These are phyloP conservation scores for Pichia californica DNA, from an alignment of 805 yeast genomes.

Conservation along the genomic window DNA sequence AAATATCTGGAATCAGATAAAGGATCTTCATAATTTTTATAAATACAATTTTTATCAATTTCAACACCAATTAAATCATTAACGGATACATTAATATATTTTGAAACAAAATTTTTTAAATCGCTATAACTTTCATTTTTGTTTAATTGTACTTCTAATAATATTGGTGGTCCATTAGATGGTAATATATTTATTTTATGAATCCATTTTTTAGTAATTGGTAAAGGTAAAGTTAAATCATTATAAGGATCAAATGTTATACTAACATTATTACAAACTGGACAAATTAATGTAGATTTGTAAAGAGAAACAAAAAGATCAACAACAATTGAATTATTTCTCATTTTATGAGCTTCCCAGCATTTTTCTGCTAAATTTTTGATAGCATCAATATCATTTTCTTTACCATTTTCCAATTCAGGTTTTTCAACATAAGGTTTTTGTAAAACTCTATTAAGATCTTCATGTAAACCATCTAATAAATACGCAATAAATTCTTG, in stretches of 20 bases:
- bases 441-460: conserved; percentile 69
- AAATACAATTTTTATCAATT: conserved; percentile 61
- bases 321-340: conserved; percentile 79
- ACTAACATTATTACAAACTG: conserved; percentile 70
- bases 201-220: conserved; percentile 67
- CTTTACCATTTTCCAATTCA: conserved; percentile 59
- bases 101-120: conserved; percentile 54
- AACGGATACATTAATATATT: conserved; percentile 33
- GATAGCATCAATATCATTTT: conserved; percentile 46
- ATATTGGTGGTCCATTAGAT: conserved; percentile 41
- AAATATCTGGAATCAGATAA: conserved; percentile 53
- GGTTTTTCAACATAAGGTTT: conserved; percentile 92
- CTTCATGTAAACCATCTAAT: conserved; percentile 87
- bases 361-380: conserved; percentile 61
- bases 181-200: conserved; percentile 59
- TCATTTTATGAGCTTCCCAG: conserved; percentile 70
- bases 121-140: conserved; percentile 60
- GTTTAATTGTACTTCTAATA: conserved; percentile 65
- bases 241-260: conserved; percentile 92
- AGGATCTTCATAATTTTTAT: conserved; percentile 53
- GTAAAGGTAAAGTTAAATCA: conserved; percentile 85
- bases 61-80: conserved; percentile 47
- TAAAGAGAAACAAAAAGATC: conserved; percentile 89
- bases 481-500: conserved; percentile 88
- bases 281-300: conserved; percentile 85